phyloP scores from a whole-genome alignment of 306 rosid genomes.

The Acacia acuminata region DNA sequence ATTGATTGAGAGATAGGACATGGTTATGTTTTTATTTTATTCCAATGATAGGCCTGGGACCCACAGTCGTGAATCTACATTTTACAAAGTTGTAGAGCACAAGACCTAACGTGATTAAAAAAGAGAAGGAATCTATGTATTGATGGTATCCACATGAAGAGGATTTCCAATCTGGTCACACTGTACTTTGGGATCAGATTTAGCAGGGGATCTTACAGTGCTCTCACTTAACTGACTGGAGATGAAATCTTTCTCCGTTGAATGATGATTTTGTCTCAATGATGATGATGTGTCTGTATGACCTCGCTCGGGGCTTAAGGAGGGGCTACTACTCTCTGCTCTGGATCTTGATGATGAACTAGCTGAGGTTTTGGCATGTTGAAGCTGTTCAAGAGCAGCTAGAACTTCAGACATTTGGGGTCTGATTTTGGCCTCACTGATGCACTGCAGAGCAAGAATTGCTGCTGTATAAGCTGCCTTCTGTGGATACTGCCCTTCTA shows the following conservation, averaged over 20 bases:
- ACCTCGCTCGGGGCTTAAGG: constrained; percentile 16
- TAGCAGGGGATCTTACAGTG: constrained; percentile 24
- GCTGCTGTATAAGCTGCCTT: constrained; percentile 62
- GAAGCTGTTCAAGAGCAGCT: constrained; percentile 51
- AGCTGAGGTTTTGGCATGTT: constrained; percentile 38
- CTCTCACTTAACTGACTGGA: constrained; percentile 29
- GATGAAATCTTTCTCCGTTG: constrained; percentile 10
- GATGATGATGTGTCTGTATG: constrained; percentile 35
- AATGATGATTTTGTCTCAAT: constrained; percentile 28
- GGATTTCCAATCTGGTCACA: neutral
- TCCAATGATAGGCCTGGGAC: neutral
- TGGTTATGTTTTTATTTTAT: neutral
- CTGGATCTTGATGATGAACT: constrained; percentile 35
- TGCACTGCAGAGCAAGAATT: constrained; percentile 56
- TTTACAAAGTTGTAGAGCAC: neutral
- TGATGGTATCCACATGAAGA: neutral
- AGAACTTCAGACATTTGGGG: constrained; percentile 67
- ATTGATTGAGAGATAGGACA: neutral
- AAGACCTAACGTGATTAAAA: constrained; percentile 13
- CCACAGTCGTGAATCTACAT: constrained; percentile 8
- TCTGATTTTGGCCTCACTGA: constrained; percentile 52
- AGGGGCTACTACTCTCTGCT: constrained; percentile 32
- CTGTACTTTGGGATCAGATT: neutral
- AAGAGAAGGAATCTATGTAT: constrained; percentile 16
- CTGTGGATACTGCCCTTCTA: constrained; percentile 72